Conservation (phyloP, 2,329 filamentous ascomycete species). For the Nothomitra cinnamomea region DNA sequence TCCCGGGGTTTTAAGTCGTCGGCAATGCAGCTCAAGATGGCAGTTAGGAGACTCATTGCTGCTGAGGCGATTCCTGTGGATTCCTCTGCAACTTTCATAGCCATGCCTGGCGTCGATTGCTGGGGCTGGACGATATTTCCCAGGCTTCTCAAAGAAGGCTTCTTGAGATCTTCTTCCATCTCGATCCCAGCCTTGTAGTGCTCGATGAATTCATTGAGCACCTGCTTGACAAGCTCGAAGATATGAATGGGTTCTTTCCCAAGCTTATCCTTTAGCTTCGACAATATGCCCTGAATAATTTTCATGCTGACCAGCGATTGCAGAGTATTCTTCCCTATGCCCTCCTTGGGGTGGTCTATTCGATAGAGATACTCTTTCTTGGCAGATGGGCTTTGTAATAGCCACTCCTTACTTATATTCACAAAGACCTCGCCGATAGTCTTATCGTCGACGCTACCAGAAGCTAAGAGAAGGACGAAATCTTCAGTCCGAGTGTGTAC, state of each 20-base stretch:
- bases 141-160: slow-evolving; percentile 16
- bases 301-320: slow-evolving; percentile 39
- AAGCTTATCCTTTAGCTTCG: slow-evolving; percentile 43
- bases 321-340: slow-evolving; percentile 25
- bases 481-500: slow-evolving; percentile 32
- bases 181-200: slow-evolving; percentile 25
- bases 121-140: slow-evolving; percentile 14
- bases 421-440: slow-evolving; percentile 42
- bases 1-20: slow-evolving; percentile 30
- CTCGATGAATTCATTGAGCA: slow-evolving; percentile 30
- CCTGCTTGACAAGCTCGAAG: slow-evolving; percentile 43
- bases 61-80: slow-evolving; percentile 22
- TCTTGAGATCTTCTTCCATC: slow-evolving; percentile 22
- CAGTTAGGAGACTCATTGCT: slow-evolving; percentile 42
- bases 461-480: slow-evolving; percentile 33
- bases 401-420: slow-evolving; percentile 39
- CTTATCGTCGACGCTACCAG: slow-evolving; percentile 36
- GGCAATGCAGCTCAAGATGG: slow-evolving; percentile 38
- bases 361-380: neutral
- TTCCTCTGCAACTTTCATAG: slow-evolving; percentile 7
- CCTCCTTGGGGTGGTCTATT: slow-evolving; percentile 14
- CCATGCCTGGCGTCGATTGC: neutral
- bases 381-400: neutral
- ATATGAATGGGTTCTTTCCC: slow-evolving; percentile 47
- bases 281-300: slow-evolving; percentile 48